Evolutionary conservation across 495 filamentous ascomycete species (phyloP).

Genomic region (Aspergillus olivimuriae): DNA sequence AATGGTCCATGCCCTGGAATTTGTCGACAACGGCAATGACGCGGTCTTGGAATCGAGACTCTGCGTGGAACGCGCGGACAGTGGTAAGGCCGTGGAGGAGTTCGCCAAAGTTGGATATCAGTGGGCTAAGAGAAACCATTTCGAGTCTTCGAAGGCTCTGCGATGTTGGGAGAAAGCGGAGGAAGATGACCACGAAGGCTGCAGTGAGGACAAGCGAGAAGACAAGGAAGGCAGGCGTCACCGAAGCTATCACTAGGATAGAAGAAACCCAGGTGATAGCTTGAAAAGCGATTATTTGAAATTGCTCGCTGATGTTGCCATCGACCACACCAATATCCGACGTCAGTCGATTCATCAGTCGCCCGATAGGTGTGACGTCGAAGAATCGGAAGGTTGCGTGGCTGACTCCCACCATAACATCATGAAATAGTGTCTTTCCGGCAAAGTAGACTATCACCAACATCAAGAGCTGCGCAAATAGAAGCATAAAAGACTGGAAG

Average conservation of each 20-base stretch:
- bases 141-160: slow-evolving; percentile 76
- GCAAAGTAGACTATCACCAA: slow-evolving; percentile 67
- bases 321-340: slow-evolving; percentile 81
- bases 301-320: slow-evolving; percentile 65
- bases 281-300: slow-evolving; percentile 58
- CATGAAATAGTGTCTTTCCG: slow-evolving; percentile 62
- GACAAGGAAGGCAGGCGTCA: slow-evolving; percentile 66
- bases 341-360: slow-evolving; percentile 81
- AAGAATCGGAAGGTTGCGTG: slow-evolving; percentile 81
- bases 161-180: slow-evolving; percentile 71
- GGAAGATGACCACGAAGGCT: slow-evolving; percentile 61
- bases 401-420: slow-evolving; percentile 61
- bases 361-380: slow-evolving; percentile 76
- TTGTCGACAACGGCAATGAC: slow-evolving; percentile 71
- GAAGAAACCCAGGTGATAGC: slow-evolving; percentile 64
- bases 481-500: slow-evolving; percentile 47
- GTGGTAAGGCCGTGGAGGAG: slow-evolving; percentile 74
- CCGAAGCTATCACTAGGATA: slow-evolving; percentile 64
- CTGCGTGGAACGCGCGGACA: slow-evolving; percentile 66
- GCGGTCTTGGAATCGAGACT: slow-evolving; percentile 65
- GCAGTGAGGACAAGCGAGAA: slow-evolving; percentile 58
- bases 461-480: slow-evolving; percentile 53
- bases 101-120: slow-evolving; percentile 82
- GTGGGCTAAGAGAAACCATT: slow-evolving; percentile 73
- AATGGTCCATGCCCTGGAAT: slow-evolving; percentile 90